A percentile compares a stretch with the other conserved stretches of the same genome.
phyloP scores from a whole-genome alignment of 495 filamentous ascomycete genomes.

The Aspergillus homomorphus region DNA sequence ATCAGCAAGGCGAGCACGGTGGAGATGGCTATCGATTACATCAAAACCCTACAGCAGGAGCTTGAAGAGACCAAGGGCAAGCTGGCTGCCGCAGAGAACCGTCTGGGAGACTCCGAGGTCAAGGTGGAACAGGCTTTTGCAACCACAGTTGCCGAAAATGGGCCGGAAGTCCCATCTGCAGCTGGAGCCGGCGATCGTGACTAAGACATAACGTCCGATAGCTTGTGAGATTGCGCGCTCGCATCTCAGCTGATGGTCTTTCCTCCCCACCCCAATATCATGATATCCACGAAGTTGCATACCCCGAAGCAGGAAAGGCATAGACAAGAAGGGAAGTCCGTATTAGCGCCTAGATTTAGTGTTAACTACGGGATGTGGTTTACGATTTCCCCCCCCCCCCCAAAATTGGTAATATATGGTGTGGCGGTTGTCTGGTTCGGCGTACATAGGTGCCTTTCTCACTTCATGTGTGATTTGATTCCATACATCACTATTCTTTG shows the following conservation, averaged over 20 bases:
- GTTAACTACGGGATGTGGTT: too few species aligned
- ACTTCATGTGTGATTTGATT: background rate
- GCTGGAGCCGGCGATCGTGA: background rate
- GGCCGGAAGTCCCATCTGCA: background rate
- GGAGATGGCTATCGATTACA: constrained; percentile 93
- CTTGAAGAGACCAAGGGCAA: constrained; percentile 62
- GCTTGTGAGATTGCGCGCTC: background rate
- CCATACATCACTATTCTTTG: background rate
- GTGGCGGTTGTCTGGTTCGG: background rate
- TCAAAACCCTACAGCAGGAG: constrained; percentile 76
- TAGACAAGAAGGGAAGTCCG: background rate
- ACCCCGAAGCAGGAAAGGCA: background rate
- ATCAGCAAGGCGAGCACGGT: constrained; percentile 96
- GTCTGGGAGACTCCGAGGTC: constrained; percentile 29
- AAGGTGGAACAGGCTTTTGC: constrained; percentile 1
- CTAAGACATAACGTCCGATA: background rate
- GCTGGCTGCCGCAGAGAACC: constrained; percentile 61
- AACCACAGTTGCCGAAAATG: background rate
- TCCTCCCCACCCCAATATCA: background rate
- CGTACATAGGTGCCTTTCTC: background rate
- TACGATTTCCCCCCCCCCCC: background rate
- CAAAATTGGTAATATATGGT: background rate
- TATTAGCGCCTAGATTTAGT: background rate
- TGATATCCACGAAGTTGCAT: background rate
- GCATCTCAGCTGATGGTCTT: background rate